Conservation (phyloP, 108 stramenopile species). For the Conticribra guillardii region DNA sequence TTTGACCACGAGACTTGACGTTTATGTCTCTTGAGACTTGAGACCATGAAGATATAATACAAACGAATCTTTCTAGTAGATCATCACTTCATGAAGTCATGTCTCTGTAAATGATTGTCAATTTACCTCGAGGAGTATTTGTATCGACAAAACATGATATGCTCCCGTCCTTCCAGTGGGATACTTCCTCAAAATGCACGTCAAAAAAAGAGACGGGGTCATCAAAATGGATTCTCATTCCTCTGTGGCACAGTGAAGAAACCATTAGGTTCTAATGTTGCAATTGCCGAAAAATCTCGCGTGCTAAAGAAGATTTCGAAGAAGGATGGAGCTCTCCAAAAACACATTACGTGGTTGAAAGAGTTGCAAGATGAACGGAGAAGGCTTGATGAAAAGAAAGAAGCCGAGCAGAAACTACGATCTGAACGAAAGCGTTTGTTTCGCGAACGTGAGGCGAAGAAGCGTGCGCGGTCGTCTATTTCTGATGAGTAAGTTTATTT, state of each 20-base stretch:
- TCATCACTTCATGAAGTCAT: too few relatives aligned
- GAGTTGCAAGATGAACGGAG: conserved; percentile 35
- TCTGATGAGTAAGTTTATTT: background rate
- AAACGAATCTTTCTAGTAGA: too few relatives aligned
- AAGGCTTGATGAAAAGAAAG: conserved; percentile 35
- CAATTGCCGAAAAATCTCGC: conserved; percentile 39
- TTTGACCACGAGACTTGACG: too few relatives aligned
- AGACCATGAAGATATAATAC: too few relatives aligned
- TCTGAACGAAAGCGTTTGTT: conserved; percentile 37
- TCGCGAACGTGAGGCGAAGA: conserved; percentile 61
- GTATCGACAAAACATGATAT: too few relatives aligned
- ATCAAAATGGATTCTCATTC: conserved; percentile 5
- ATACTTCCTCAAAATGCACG: background rate
- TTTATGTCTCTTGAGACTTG: too few relatives aligned
- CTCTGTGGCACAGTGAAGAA: conserved; percentile 32
- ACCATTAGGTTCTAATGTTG: conserved; percentile 29
- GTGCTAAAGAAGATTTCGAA: conserved; percentile 46
- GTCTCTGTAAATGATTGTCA: too few relatives aligned
- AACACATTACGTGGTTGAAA: conserved; percentile 48
- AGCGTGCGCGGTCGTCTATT: conserved; percentile 8
- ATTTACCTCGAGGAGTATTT: too few relatives aligned
- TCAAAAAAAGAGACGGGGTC: background rate
- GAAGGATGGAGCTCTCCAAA: conserved; percentile 43
- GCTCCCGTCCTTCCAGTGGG: background rate
- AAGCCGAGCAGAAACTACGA: conserved; percentile 32